Evolutionary conservation across 2,329 filamentous ascomycete species (phyloP), one percentile per base, ranked within the genome.

Genomic region (Lachnellula hyalina): DNA sequence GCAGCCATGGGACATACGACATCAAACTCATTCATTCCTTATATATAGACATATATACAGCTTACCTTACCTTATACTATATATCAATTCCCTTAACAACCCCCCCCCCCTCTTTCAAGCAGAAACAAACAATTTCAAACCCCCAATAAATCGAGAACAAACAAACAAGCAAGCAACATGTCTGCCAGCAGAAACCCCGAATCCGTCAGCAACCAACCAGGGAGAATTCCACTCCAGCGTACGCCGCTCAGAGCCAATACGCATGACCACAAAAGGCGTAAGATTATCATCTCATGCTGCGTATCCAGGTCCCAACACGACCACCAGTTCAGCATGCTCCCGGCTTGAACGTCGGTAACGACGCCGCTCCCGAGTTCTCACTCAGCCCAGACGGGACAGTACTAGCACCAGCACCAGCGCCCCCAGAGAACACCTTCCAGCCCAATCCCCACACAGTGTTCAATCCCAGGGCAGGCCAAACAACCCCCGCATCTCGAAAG

Each of bases 261-360:
- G 3, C 3, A 63, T 82, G 45, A 77, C 75, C 28, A 78, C 71
- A 34, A 73, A 75, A 49, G 81, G 82, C 19, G 80, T 83, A 77
- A 71, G 77, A 74, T 8, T 46, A 21, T n/a, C 34, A 21, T 46
- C 73, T 0, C 73, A 74, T 45, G 76, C 76, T 73, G 71, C 1
- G 68, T 75, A 0, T 69, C 65, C 5, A 71, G 73, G 0, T 48
- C 38, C 59, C 61, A 52, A 62, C 45, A 52, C 11, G 44, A 35
- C n/a, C n/a, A n/a, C n/a, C n/a, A n/a, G n/a, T 35, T 6, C 61
- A 88, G 84, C 86, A 90, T 70, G 76, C 83, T 66, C 78, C 80
- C 3, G 86, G 86, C 51, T 74, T 77, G 62, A 77, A 81, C 57
- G 77, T 82, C 54, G 80, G 80, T 64, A 81, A 83, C 61, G 83